Percentiles rank a stretch among this genome's conserved stretches.
These are phyloP conservation scores for Pyrenochaeta sp. DNA, from an alignment of 2,329 filamentous ascomycete genomes.

Conservation along the genomic window DNA sequence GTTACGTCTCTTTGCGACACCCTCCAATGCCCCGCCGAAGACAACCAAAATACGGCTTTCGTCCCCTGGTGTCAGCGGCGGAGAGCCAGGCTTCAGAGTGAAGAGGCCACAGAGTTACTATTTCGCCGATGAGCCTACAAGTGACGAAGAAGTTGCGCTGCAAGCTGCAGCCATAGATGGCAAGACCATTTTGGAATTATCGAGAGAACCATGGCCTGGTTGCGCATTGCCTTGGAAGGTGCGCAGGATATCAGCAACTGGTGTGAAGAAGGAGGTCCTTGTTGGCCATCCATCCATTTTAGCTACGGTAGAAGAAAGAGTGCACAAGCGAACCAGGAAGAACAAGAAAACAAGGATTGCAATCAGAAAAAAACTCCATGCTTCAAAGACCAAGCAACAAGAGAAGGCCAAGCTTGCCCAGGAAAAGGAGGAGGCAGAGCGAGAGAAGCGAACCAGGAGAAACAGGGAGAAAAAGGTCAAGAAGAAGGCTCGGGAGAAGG, in stretches of 20 bases:
- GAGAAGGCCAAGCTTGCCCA: constrained; percentile 35
- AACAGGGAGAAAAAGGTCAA: constrained; percentile 51
- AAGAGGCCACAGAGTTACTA: constrained; percentile 46
- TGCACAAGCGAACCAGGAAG: constrained; percentile 40
- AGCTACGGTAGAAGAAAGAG: constrained; percentile 29
- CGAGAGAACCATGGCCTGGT: constrained; percentile 43
- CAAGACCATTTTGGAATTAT: constrained; percentile 36
- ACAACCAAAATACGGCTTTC: constrained; percentile 42
- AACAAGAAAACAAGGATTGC: constrained; percentile 48
- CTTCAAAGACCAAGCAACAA: constrained; percentile 30
- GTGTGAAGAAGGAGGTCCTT: constrained; percentile 41
- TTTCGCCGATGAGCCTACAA: constrained; percentile 40
- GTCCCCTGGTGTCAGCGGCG: constrained; percentile 35
- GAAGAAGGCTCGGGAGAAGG: constrained; percentile 46
- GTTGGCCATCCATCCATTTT: constrained; percentile 36
- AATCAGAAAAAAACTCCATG: constrained; percentile 42
- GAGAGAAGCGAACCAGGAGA: constrained; percentile 46
- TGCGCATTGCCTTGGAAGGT: constrained; percentile 49
- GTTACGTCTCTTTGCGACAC: constrained; percentile 45
- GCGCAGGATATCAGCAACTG: constrained; percentile 34
- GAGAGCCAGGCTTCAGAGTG: constrained; percentile 37
- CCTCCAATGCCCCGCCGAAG: constrained; percentile 27
- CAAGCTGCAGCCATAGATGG: constrained; percentile 40
- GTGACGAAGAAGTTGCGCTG: constrained; percentile 30
- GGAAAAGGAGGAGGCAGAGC: constrained; percentile 45